Conservation (phyloP, 176 grass and related monocot genomes). For the Puya raimondii region DNA sequence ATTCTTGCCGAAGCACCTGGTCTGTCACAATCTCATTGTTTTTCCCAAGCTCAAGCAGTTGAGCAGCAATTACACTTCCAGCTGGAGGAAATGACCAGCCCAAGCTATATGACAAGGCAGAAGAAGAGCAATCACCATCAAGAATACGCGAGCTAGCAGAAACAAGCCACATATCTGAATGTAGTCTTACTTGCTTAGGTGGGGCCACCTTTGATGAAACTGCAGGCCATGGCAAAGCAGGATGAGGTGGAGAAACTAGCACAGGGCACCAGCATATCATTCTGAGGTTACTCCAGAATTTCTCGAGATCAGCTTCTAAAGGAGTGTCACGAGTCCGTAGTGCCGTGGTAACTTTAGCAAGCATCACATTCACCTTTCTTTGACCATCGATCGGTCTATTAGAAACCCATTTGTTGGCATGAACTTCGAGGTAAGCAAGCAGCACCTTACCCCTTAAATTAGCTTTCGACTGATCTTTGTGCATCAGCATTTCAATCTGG, state of each 20-base stretch:
- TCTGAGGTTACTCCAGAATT: conserved; percentile 83
- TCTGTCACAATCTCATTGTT: conserved; percentile 95
- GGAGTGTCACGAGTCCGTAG: conserved; percentile 55
- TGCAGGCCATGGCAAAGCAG: conserved; percentile 77
- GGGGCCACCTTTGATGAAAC: conserved; percentile 80
- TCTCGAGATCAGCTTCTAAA: conserved; percentile 62
- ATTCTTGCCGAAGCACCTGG: conserved; percentile 73
- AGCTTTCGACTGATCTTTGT: conserved; percentile 83
- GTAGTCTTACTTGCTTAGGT: conserved; percentile 88
- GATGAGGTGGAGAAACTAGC: conserved; percentile 58
- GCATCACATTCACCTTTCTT: conserved; percentile 65
- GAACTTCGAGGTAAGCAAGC: conserved; percentile 90
- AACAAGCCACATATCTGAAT: conserved; percentile 91
- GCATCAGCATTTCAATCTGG: conserved; percentile 73
- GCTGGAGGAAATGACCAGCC: conserved; percentile 81
- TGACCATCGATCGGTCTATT: conserved; percentile 43
- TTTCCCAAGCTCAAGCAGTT: conserved; percentile 91
- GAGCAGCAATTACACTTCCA: conserved; percentile 94
- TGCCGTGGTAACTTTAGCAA: conserved; percentile 60
- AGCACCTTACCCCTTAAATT: conserved; percentile 78
- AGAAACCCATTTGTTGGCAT: conserved; percentile 74
- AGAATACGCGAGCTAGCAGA: conserved; percentile 91
- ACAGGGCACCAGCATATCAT: conserved; percentile 99
- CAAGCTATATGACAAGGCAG: conserved; percentile 63
- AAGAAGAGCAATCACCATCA: conserved; percentile 91